phyloP scores from a whole-genome alignment of 2,329 filamentous ascomycete species.

The Aspergillus tubingensis region DNA sequence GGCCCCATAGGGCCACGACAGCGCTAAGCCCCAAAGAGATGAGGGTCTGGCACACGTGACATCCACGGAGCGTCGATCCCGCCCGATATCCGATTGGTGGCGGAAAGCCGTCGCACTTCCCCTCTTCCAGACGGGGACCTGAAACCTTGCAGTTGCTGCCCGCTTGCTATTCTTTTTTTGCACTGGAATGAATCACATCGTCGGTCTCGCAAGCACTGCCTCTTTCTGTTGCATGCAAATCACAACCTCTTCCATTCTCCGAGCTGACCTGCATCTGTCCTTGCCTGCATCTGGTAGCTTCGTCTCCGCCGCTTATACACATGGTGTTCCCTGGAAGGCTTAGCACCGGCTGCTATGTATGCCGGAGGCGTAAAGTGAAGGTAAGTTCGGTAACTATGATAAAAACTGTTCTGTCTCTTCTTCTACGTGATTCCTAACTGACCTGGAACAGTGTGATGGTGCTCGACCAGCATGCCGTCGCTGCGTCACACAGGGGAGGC shows the following conservation, averaged over 20 bases:
- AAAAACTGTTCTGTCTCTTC: background rate
- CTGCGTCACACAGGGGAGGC: background rate
- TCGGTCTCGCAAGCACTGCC: background rate
- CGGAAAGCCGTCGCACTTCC: background rate
- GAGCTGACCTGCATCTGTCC: background rate
- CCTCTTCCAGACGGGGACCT: background rate
- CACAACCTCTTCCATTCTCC: background rate
- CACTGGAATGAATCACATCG: background rate
- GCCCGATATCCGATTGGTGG: background rate
- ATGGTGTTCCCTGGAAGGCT: constrained; percentile 7
- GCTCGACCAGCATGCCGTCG: background rate
- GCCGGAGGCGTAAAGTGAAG: constrained; percentile 8
- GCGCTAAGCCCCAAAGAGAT: background rate
- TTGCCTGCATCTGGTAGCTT: background rate
- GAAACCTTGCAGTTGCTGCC: too few relatives aligned
- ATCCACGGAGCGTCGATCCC: background rate
- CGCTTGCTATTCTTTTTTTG: background rate
- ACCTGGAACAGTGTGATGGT: background rate
- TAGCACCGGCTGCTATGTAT: constrained; percentile 8
- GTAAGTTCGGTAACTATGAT: background rate
- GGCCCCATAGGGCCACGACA: background rate
- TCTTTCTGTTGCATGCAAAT: background rate
- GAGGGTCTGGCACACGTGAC: background rate
- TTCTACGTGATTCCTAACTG: background rate
- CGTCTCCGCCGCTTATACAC: background rate